phyloP scores from a whole-genome alignment of 2,329 filamentous ascomycete species.

The Biscogniauxia sp. region DNA sequence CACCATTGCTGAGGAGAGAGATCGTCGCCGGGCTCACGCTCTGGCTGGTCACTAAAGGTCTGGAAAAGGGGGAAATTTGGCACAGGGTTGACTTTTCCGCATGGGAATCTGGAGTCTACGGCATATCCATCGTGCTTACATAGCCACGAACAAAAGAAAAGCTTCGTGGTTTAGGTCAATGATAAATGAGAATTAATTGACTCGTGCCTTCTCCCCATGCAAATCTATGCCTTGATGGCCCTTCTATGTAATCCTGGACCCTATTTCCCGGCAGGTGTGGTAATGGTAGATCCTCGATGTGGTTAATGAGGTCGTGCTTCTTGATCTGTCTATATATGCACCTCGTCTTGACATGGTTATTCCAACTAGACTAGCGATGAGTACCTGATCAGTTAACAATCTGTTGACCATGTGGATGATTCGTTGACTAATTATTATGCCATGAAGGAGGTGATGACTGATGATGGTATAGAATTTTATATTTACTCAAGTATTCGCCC shows the following conservation, averaged over 20 bases:
- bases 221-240: neutral
- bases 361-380: no score
- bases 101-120: constrained; percentile 36
- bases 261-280: neutral
- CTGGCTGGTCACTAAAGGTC: constrained; percentile 49
- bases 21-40: constrained; percentile 78
- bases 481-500: no score
- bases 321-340: no score
- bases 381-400: no score
- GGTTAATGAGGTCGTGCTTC: no score
- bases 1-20: constrained; percentile 97
- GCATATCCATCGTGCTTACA: constrained; percentile 34
- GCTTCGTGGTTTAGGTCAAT: constrained; percentile 30
- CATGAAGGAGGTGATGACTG: no score
- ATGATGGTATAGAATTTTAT: no score
- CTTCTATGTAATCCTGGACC: neutral
- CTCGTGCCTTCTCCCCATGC: constrained; percentile 20
- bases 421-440: no score
- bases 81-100: constrained; percentile 32
- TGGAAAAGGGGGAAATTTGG: constrained; percentile 29
- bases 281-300: neutral
- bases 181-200: constrained; percentile 37
- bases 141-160: constrained; percentile 25
- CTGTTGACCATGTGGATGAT: no score
- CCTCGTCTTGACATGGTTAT: no score